Evolutionary conservation across 495 filamentous ascomycete species (phyloP).

Genomic region (Aspergillus heteromorphus): DNA sequence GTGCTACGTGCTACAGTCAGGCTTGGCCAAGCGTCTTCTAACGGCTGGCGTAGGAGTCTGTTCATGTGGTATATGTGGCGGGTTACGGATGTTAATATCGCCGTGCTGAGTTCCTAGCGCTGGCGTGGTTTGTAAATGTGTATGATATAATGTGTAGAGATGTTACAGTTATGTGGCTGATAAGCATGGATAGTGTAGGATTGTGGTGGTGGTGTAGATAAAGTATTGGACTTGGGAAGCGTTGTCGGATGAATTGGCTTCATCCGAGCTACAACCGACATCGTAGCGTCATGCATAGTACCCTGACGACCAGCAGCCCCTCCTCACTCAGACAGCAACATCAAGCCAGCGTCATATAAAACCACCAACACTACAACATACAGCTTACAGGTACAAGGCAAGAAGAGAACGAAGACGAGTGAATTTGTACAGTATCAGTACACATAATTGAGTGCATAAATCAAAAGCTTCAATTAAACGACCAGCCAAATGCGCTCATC

Average conservation of each 20-base stretch:
- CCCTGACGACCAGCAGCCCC: no score
- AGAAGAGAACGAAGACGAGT: slow-evolving; percentile 29
- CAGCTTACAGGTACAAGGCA: no score
- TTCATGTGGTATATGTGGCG: slow-evolving; percentile 96
- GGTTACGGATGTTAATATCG: slow-evolving; percentile 69
- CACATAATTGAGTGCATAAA: slow-evolving; percentile 23
- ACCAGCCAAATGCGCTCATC: slow-evolving; percentile 12
- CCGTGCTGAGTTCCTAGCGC: slow-evolving; percentile 44
- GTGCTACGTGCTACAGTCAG: no score
- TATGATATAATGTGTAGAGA: not conserved
- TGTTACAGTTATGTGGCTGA: not conserved
- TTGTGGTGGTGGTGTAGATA: no score
- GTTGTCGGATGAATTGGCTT: no score
- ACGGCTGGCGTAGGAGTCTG: slow-evolving; percentile 47
- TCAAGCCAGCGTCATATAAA: not conserved
- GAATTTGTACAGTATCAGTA: slow-evolving; percentile 51
- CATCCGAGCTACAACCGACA: no score
- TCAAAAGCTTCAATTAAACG: slow-evolving; percentile 16
- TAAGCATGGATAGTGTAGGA: no score
- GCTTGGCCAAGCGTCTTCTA: slow-evolving; percentile 1
- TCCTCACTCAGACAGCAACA: no score
- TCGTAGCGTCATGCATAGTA: no score
- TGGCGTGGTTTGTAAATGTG: not conserved
- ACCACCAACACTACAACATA: no score
- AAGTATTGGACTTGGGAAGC: no score